These are phyloP conservation scores for Exophiala sp. DNA, from an alignment of 2,329 filamentous ascomycete genomes.

Conservation along the genomic window DNA sequence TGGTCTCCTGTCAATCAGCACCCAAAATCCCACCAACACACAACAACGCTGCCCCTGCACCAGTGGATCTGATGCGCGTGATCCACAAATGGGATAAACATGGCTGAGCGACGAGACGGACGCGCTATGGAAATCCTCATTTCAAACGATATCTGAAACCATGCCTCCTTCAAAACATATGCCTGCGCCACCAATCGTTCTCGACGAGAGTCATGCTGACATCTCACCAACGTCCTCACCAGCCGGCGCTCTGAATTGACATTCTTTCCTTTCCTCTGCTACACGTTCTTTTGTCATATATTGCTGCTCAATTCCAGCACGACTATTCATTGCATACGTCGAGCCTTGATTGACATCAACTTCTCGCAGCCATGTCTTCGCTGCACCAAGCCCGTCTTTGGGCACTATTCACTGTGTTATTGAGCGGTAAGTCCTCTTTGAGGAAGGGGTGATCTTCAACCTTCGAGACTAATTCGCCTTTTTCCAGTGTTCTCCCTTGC, in stretches of 20 bases:
- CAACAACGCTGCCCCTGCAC: not conserved
- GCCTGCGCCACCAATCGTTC: constrained; percentile 2
- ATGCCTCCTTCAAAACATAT: constrained; percentile 7
- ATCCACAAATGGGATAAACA: not conserved
- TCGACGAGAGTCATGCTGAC: constrained; percentile 1
- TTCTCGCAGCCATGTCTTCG: constrained; percentile 1
- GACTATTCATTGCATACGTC: too few relatives aligned
- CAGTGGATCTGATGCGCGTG: not conserved
- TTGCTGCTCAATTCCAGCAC: too few relatives aligned
- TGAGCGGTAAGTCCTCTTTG: constrained; percentile 13
- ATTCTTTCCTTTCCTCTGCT: not conserved
- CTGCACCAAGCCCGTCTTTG: constrained; percentile 4
- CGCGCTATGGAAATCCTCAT: not conserved
- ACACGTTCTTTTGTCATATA: too few relatives aligned
- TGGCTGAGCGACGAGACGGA: not conserved
- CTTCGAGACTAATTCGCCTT: not conserved
- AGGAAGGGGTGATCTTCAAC: not conserved
- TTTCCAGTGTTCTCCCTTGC: constrained; percentile 12
- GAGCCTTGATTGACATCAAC: too few relatives aligned
- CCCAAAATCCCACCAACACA: not conserved
- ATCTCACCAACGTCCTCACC: not conserved
- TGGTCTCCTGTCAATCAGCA: constrained; percentile 1
- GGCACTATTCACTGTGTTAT: constrained; percentile 8
- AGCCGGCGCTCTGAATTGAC: not conserved
- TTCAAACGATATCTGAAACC: constrained; percentile 13